Evolutionary conservation across 2,329 filamentous ascomycete species (phyloP).

Genomic region (Spiromastix sp.): DNA sequence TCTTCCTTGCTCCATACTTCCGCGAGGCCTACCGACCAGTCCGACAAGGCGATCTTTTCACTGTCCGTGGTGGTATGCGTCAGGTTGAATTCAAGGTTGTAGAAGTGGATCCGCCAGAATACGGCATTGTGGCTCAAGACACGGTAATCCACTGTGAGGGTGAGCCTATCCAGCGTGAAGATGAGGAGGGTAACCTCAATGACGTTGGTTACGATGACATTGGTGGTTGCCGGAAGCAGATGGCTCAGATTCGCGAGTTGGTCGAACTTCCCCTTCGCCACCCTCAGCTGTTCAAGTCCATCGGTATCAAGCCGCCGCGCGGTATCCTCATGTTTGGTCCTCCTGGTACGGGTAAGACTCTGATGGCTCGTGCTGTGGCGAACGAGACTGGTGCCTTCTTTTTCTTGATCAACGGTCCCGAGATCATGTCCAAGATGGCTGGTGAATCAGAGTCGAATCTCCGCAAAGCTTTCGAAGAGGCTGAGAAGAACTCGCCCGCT

Average conservation of each 20-base stretch:
- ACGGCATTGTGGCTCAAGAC: constrained; percentile 96
- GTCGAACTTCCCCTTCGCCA: constrained; percentile 94
- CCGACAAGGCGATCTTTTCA: constrained; percentile 95
- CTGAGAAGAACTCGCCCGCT: constrained; percentile 97
- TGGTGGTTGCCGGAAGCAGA: constrained; percentile 98
- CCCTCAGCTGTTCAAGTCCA: constrained; percentile 98
- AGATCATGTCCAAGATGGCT: constrained; percentile 99
- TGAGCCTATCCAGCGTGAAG: constrained; percentile 91
- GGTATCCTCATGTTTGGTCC: constrained; percentile 95
- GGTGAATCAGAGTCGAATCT: constrained; percentile 98
- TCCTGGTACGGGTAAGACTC: constrained; percentile 97
- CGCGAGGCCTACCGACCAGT: constrained; percentile 97
- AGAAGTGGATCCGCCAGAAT: constrained; percentile 95
- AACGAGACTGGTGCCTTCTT: constrained; percentile 99
- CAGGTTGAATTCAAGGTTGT: constrained; percentile 99
- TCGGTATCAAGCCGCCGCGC: constrained; percentile 97
- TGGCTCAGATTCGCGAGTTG: constrained; percentile 98
- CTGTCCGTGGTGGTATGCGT: constrained; percentile 93
- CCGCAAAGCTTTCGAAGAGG: constrained; percentile 98
- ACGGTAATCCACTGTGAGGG: constrained; percentile 99
- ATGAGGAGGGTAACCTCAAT: constrained; percentile 98
- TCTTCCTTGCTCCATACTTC: constrained; percentile 99
- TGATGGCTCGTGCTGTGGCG: constrained; percentile 97
- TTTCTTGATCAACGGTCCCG: constrained; percentile 97
- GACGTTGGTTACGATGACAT: constrained; percentile 99